phyloP scores from a whole-genome alignment of 2,329 filamentous ascomycete species.

The Neopestalotiopsis rosae region DNA sequence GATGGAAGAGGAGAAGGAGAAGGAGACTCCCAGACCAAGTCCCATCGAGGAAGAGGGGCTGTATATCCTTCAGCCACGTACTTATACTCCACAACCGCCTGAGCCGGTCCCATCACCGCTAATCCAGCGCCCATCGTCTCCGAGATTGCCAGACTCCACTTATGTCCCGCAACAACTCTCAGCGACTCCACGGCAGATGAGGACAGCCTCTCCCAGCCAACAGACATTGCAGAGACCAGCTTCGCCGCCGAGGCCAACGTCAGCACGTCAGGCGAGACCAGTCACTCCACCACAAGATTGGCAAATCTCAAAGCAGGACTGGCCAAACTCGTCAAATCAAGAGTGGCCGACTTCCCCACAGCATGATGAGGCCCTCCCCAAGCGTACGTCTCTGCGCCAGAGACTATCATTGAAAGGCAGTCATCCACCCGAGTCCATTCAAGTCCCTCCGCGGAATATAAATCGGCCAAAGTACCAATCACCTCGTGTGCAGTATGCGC shows the following conservation, averaged over 20 bases:
- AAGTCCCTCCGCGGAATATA: slow-evolving; percentile 52
- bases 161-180: neutral
- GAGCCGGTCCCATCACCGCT: slow-evolving; percentile 55
- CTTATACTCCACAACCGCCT: slow-evolving; percentile 59
- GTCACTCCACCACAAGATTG: neutral
- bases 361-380: slow-evolving; percentile 25
- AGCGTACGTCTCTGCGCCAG: slow-evolving; percentile 56
- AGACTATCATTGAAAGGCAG: slow-evolving; percentile 58
- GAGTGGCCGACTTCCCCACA: neutral
- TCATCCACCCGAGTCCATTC: slow-evolving; percentile 57
- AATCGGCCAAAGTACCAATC: slow-evolving; percentile 37
- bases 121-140: slow-evolving; percentile 24
- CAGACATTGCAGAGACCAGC: neutral
- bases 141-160: slow-evolving; percentile 27
- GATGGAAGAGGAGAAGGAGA: slow-evolving; percentile 24
- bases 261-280: neutral
- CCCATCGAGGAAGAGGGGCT: slow-evolving; percentile 45
- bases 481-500: slow-evolving; percentile 19
- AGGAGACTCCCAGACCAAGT: slow-evolving; percentile 18
- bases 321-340: slow-evolving; percentile 3
- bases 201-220: neutral
- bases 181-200: neutral
- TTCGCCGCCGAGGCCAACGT: slow-evolving; percentile 1
- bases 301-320: neutral
- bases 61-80: slow-evolving; percentile 61